These are phyloP conservation scores for Nakaseomyces bracarensis DNA, from an alignment of 1,139 yeast genomes.

Conservation along the genomic window DNA sequence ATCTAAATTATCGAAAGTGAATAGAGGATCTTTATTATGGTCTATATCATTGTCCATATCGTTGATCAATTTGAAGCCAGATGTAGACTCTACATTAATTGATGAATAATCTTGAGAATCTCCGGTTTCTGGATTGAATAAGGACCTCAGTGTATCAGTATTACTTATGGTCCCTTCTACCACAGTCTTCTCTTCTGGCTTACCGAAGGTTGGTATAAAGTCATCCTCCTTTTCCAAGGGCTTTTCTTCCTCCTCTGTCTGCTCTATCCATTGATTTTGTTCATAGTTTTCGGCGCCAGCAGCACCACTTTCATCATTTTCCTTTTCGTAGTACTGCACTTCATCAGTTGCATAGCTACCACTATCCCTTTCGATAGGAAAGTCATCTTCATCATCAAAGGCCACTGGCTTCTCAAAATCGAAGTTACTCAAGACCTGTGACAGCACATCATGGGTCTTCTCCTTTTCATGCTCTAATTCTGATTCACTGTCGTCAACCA, in stretches of 20 bases:
- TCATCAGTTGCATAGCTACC: too few species aligned
- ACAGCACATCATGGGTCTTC: slow-evolving; percentile 43
- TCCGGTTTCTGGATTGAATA: slow-evolving; percentile 48
- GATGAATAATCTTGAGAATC: slow-evolving; percentile 13
- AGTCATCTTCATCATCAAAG: slow-evolving; percentile 37
- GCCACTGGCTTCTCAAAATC: slow-evolving; percentile 59
- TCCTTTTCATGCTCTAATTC: slow-evolving; percentile 30
- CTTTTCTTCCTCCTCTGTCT: slow-evolving; percentile 10
- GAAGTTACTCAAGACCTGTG: slow-evolving; percentile 42
- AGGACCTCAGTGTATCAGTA: slow-evolving; percentile 54
- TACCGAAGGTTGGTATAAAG: slow-evolving; percentile 46
- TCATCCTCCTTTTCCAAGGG: slow-evolving; percentile 32
- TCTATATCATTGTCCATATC: slow-evolving; percentile 37
- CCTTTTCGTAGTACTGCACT: too few species aligned
- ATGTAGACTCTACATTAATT: background rate
- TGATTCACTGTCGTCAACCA: slow-evolving; percentile 26
- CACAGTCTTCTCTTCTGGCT: slow-evolving; percentile 11
- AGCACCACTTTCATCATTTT: too few species aligned
- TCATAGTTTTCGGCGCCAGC: slow-evolving; percentile 18
- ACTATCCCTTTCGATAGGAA: background rate
- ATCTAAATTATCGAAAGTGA: slow-evolving; percentile 10
- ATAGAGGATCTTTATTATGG: slow-evolving; percentile 19
- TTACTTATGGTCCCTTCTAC: slow-evolving; percentile 33
- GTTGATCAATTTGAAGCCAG: slow-evolving; percentile 29
- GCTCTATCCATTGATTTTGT: slow-evolving; percentile 26